These are phyloP conservation scores for Leishmania mexicana DNA, from an alignment of 208 protist genomes.

Conservation along the genomic window DNA sequence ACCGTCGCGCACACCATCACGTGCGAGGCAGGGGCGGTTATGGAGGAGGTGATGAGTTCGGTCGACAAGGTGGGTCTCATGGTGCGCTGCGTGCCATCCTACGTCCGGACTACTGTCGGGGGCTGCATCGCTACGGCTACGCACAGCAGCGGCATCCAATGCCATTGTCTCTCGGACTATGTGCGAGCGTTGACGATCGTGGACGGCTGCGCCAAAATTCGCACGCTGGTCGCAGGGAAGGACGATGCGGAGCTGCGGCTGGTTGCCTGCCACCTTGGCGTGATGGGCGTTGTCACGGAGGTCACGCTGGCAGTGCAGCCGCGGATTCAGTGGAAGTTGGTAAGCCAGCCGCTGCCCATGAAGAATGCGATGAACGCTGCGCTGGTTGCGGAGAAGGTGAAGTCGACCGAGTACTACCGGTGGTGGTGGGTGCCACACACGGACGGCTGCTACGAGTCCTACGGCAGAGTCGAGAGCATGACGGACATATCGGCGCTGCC, in stretches of 20 bases:
- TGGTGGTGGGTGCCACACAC: constrained; percentile 88
- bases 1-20: constrained; percentile 32
- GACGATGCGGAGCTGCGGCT: constrained; percentile 40
- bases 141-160: constrained; percentile 65
- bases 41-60: constrained; percentile 52
- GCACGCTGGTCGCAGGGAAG: constrained; percentile 14
- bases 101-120: constrained; percentile 61
- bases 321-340: constrained; percentile 46
- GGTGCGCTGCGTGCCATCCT: constrained; percentile 72
- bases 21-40: constrained; percentile 52
- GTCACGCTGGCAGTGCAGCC: constrained; percentile 62
- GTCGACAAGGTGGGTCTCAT: constrained; percentile 54
- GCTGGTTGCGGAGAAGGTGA: constrained; percentile 37
- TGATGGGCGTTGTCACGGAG: constrained; percentile 64
- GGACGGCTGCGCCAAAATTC: constrained; percentile 45
- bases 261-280: constrained; percentile 66
- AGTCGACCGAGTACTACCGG: constrained; percentile 58
- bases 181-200: constrained; percentile 51
- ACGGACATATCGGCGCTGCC: not conserved
- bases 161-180: constrained; percentile 52
- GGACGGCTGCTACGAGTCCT: constrained; percentile 70
- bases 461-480: constrained; percentile 32
- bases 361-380: constrained; percentile 34
- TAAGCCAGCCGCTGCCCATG: constrained; percentile 49
- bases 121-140: constrained; percentile 66